Evolutionary conservation across 768 basidiomycete genomes (phyloP), one percentile per base, ranked within the genome.

Genomic region (Rhodosporidiobolus sp.): DNA sequence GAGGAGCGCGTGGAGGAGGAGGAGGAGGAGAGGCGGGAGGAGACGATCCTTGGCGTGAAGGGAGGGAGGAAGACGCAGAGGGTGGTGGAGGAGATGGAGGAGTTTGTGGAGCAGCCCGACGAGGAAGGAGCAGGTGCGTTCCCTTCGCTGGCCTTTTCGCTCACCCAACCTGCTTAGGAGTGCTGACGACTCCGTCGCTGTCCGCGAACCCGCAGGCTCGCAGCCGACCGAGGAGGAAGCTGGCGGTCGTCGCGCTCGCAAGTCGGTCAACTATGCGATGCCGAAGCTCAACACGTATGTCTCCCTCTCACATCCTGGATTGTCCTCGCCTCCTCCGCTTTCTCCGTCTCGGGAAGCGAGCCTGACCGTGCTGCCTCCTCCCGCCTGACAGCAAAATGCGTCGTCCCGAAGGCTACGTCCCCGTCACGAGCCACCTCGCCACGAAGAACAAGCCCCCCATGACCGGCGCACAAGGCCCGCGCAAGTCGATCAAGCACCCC

Each of bases 201-300:
- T n/a, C n/a, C n/a, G n/a, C n/a, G n/a, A n/a, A n/a, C n/a, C 19
- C 45, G n/a, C 46, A 57, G 62, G 49, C 20, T 56, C 52, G n/a
- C 52, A 67, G 32, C 35, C 60, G 19, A 38, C 46, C n/a, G 60
- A 57, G 11, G 17, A 52, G 28, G 52, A 46, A 17, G 17, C 17
- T 1, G 69, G 66, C 22, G 54, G 74, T 6, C 61, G 78, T 22
- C 58, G 77, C 50, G 78, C 76, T 14, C 66, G 76, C 38, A 77
- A 74, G 52, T 56, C 64, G 20, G 79, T 79, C 66, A 77, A 74
- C 56, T 79, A 78, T 46, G 76, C 76, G 1, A 30, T 77, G 60
- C 77, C 77, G 2, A 78, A 76, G 63, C 73, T 78, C 32, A 75
- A 76, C 55, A 77, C 74, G 77, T 76, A 28, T 20, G 78, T 74